These are phyloP conservation scores for Sporothrix inflata DNA, from an alignment of 2,329 filamentous ascomycete genomes.

Conservation along the genomic window DNA sequence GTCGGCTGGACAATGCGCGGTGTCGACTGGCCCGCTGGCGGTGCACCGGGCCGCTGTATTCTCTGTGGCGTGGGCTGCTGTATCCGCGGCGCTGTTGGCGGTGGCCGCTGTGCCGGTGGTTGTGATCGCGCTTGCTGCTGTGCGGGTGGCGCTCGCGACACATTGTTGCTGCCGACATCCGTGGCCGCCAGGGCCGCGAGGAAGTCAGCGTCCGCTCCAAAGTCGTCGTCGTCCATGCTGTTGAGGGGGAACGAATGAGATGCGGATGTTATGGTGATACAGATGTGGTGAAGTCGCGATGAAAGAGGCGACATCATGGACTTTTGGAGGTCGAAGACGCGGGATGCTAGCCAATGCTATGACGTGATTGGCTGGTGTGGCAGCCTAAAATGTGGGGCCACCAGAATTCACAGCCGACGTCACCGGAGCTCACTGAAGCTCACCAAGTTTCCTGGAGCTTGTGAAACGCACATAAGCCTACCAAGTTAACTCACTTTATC, in stretches of 20 bases:
- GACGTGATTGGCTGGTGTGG: background rate
- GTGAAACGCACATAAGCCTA: background rate
- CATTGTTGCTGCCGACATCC: constrained; percentile 38
- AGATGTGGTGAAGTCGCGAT: background rate
- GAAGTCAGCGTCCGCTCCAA: constrained; percentile 60
- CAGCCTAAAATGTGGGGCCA: background rate
- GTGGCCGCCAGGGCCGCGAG: constrained; percentile 59
- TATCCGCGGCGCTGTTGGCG: constrained; percentile 49
- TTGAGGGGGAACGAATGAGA: background rate
- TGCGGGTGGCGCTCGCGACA: background rate
- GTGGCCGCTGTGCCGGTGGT: constrained; percentile 44
- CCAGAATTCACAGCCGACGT: background rate
- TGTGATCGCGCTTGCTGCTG: constrained; percentile 31
- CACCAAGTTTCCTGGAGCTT: background rate
- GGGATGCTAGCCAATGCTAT: background rate
- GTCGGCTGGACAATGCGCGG: constrained; percentile 79
- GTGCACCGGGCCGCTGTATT: constrained; percentile 47
- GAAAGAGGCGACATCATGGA: background rate
- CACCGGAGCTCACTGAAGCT: background rate
- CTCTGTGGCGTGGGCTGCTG: constrained; percentile 59
- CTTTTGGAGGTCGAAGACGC: background rate
- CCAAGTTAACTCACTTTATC: background rate
- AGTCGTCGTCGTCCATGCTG: constrained; percentile 54
- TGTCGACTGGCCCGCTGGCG: constrained; percentile 35
- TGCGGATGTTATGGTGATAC: background rate